Conservation (phyloP, 768 basidiomycete species). For the Paxillus ammoniavirescens region DNA sequence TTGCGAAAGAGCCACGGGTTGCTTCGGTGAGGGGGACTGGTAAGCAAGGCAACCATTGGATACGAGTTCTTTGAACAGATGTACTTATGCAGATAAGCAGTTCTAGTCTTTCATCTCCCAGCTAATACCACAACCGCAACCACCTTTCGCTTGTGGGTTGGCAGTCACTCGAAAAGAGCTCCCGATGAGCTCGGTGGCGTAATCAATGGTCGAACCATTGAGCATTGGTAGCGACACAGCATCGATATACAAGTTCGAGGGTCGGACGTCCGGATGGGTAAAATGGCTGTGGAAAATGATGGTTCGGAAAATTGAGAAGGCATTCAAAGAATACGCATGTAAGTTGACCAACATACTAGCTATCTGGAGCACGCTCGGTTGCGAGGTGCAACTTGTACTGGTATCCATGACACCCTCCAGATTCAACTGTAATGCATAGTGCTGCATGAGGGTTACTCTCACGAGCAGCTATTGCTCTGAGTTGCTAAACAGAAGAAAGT, state of each 20-base stretch:
- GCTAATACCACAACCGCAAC: conserved; percentile 94
- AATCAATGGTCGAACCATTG: conserved; percentile 88
- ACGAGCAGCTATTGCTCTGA: conserved; percentile 63
- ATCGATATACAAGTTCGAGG: conserved; percentile 81
- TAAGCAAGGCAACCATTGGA: no score
- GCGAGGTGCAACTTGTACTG: conserved; percentile 92
- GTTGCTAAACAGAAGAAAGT: conserved; percentile 56
- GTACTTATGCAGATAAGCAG: not conserved
- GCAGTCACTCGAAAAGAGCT: conserved; percentile 79
- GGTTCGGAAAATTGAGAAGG: not conserved
- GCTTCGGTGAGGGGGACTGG: no score
- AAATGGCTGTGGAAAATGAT: conserved; percentile 50
- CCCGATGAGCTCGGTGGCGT: conserved; percentile 92
- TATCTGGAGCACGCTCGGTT: conserved; percentile 58
- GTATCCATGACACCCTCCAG: conserved; percentile 96
- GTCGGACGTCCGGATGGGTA: conserved; percentile 65
- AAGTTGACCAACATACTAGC: conserved; percentile 64
- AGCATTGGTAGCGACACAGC: conserved; percentile 80
- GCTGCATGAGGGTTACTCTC: conserved; percentile 64
- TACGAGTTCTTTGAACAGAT: not conserved
- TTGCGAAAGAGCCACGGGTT: no score
- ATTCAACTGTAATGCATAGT: conserved; percentile 82
- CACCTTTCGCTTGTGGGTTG: conserved; percentile 91
- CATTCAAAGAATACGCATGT: not conserved
- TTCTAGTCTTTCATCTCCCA: conserved; percentile 72